Conservation (phyloP, 192 early-diverging fungal species). For the Powellomyces hirtus region DNA sequence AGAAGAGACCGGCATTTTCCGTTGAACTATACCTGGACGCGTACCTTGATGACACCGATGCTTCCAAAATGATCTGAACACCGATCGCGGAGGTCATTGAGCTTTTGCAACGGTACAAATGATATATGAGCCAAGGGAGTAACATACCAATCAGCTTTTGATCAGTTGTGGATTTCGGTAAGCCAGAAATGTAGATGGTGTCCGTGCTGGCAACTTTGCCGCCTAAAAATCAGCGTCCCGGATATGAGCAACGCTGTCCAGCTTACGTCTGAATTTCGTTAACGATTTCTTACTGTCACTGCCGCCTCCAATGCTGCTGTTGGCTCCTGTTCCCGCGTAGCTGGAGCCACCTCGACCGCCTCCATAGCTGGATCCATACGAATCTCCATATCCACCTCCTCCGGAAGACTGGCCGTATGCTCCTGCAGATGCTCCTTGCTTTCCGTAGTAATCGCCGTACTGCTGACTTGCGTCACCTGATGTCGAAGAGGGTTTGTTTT, state of each 20-base stretch:
- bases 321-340: not conserved
- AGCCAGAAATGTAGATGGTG: slow-evolving; percentile 69
- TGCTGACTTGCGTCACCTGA: not conserved
- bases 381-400: not conserved
- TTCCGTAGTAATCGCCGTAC: not conserved
- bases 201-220: slow-evolving; percentile 50
- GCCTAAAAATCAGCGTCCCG: not conserved
- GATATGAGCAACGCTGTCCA: slow-evolving; percentile 2
- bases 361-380: not conserved
- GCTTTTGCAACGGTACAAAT: not conserved
- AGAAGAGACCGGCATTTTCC: too few relatives aligned
- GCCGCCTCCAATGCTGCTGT: not conserved
- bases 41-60: slow-evolving; percentile 70
- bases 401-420: slow-evolving; percentile 11
- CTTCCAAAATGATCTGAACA: slow-evolving; percentile 54
- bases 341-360: not conserved
- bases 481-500: not conserved
- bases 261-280: not conserved
- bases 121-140: not conserved
- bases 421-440: not conserved
- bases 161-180: slow-evolving; percentile 62
- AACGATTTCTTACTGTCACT: not conserved
- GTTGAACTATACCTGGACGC: too few relatives aligned
- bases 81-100: too few relatives aligned
- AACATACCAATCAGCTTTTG: slow-evolving; percentile 45